Evolutionary conservation across 2,329 filamentous ascomycete species (phyloP).

Genomic region (Pseudonectria foliicola): DNA sequence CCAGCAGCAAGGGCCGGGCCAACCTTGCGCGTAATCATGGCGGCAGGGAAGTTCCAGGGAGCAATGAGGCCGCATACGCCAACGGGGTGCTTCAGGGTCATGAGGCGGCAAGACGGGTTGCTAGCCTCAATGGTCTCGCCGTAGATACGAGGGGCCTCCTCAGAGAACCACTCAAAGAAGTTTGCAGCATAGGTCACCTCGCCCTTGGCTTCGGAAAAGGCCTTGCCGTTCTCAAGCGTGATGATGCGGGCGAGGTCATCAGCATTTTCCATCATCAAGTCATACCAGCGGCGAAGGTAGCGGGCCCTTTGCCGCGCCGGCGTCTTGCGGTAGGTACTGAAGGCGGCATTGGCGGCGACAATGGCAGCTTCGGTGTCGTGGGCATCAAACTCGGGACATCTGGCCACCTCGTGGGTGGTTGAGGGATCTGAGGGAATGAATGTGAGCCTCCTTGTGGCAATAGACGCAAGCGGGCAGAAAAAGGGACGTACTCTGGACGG

Average conservation of each 20-base stretch:
- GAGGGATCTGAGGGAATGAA: slow-evolving; percentile 53
- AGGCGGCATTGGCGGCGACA: slow-evolving; percentile 51
- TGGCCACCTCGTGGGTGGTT: slow-evolving; percentile 59
- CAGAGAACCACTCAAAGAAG: slow-evolving; percentile 59
- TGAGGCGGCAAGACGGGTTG: slow-evolving; percentile 48
- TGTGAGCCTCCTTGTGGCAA: neutral
- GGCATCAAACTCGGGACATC: slow-evolving; percentile 64
- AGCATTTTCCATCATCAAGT: slow-evolving; percentile 57
- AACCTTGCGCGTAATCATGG: slow-evolving; percentile 43
- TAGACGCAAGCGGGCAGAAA: neutral
- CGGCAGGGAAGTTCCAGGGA: slow-evolving; percentile 52
- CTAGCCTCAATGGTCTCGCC: slow-evolving; percentile 46
- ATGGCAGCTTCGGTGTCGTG: slow-evolving; percentile 65
- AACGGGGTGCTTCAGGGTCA: slow-evolving; percentile 27
- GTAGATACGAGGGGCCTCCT: slow-evolving; percentile 50
- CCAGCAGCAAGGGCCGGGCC: slow-evolving; percentile 58
- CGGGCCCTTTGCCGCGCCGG: slow-evolving; percentile 53
- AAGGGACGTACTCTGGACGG: slow-evolving; percentile 50
- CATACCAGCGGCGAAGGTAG: slow-evolving; percentile 58
- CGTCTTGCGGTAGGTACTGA: slow-evolving; percentile 53
- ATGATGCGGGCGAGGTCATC: slow-evolving; percentile 62
- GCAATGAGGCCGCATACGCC: slow-evolving; percentile 29
- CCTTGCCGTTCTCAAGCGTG: slow-evolving; percentile 67
- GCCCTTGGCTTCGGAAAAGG: slow-evolving; percentile 51
- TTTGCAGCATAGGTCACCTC: slow-evolving; percentile 52